Conservation (phyloP, 192 early-diverging fungal species). For the Kickxella alabastrina region DNA sequence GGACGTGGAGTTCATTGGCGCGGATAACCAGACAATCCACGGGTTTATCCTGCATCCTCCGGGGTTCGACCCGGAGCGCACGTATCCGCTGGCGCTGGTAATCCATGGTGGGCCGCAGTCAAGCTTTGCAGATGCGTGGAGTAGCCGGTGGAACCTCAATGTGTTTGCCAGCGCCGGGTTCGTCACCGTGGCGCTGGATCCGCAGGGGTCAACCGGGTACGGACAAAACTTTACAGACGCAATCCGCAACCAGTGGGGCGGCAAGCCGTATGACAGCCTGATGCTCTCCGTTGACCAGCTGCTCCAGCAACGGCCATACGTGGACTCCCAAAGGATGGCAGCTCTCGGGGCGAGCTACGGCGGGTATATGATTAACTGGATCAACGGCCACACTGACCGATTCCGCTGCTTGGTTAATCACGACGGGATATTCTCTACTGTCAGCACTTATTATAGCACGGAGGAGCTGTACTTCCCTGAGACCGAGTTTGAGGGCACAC, state of each 20-base stretch:
- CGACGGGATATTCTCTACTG: slow-evolving; percentile 73
- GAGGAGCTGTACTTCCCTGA: slow-evolving; percentile 79
- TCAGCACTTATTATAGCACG: slow-evolving; percentile 63
- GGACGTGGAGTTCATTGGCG: slow-evolving; percentile 66
- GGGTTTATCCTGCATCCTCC: slow-evolving; percentile 46
- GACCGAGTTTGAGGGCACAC: slow-evolving; percentile 62
- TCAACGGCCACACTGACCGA: slow-evolving; percentile 73
- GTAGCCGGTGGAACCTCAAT: slow-evolving; percentile 75
- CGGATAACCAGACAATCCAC: slow-evolving; percentile 48
- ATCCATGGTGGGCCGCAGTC: slow-evolving; percentile 85
- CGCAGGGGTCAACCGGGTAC: slow-evolving; percentile 78
- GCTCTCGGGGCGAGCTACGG: slow-evolving; percentile 77
- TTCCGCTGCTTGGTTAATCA: slow-evolving; percentile 75
- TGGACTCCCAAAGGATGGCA: slow-evolving; percentile 58
- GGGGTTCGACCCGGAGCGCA: slow-evolving; percentile 49
- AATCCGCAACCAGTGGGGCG: slow-evolving; percentile 77
- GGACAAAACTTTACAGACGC: slow-evolving; percentile 73
- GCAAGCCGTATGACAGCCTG: slow-evolving; percentile 67
- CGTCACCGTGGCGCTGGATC: slow-evolving; percentile 70
- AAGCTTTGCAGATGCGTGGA: slow-evolving; percentile 46
- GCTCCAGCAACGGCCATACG: slow-evolving; percentile 38
- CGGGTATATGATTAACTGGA: slow-evolving; percentile 86
- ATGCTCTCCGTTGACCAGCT: slow-evolving; percentile 65
- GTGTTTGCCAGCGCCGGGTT: slow-evolving; percentile 70
- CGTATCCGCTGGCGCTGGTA: slow-evolving; percentile 75